Conservation (phyloP, 169 alveolate species). For the Plasmodium inui region DNA sequence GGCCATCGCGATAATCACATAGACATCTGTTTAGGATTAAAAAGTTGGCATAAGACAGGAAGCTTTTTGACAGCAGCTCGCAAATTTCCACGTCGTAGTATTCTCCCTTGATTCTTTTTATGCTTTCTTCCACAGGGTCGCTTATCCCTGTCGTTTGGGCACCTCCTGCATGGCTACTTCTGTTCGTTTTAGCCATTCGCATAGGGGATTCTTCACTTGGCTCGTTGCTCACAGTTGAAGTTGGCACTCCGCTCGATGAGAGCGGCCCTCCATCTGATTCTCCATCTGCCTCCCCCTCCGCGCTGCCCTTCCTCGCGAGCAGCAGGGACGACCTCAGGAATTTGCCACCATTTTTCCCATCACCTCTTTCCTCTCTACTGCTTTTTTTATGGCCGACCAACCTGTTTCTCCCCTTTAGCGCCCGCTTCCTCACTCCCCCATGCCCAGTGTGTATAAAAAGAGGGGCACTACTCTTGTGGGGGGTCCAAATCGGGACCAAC, state of each 20-base stretch:
- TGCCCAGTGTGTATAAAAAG: conserved; percentile 18
- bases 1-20: conserved; percentile 90
- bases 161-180: not conserved
- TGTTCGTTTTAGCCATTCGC: not conserved
- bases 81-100: conserved; percentile 73
- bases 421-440: not conserved
- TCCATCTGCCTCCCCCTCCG: not conserved
- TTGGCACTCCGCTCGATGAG: not conserved
- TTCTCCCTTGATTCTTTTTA: conserved; percentile 43
- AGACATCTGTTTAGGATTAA: conserved; percentile 87
- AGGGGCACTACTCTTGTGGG: not conserved
- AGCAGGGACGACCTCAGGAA: not conserved
- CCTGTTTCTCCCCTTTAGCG: not conserved
- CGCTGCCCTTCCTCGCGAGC: not conserved
- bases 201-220: not conserved
- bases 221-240: not conserved
- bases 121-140: not conserved
- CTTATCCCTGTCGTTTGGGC: not conserved
- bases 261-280: not conserved
- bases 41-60: conserved; percentile 86
- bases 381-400: not conserved
- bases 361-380: not conserved
- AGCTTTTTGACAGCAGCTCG: conserved; percentile 77
- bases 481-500: not conserved
- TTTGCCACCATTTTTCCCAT: not conserved